phyloP scores from a whole-genome alignment of 257 asterid genomes.

The Forsythia suspensa region DNA sequence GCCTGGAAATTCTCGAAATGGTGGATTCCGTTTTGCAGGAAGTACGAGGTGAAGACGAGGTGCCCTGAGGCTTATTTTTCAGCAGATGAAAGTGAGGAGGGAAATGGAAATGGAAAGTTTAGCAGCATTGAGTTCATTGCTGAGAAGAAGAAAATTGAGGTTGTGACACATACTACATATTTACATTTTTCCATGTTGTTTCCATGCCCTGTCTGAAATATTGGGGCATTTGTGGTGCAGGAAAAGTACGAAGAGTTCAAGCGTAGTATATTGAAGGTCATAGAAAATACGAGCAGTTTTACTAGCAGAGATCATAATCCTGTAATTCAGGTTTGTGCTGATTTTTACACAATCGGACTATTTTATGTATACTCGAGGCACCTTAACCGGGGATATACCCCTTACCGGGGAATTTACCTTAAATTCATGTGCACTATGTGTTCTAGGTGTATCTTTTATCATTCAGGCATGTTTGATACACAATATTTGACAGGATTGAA shows the following conservation, averaged over 20 bases:
- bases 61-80: constrained; percentile 49
- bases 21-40: constrained; percentile 53
- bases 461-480: background rate
- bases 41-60: constrained; percentile 29
- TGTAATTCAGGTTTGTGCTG: constrained; percentile 40
- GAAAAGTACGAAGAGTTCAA: constrained; percentile 36
- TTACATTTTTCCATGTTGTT: background rate
- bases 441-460: background rate
- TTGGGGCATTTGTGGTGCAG: constrained; percentile 28
- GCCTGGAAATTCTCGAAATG: constrained; percentile 39
- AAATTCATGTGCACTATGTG: background rate
- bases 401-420: background rate
- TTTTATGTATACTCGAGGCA: background rate
- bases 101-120: constrained; percentile 9
- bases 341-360: background rate
- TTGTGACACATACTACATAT: background rate
- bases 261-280: constrained; percentile 31
- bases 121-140: constrained; percentile 27
- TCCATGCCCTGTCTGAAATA: background rate
- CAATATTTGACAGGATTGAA: background rate
- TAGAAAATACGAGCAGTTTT: constrained; percentile 18
- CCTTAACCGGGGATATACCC: background rate
- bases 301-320: constrained; percentile 41
- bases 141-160: constrained; percentile 43
- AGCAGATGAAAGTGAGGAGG: constrained; percentile 5